Conservation (phyloP, 2,329 filamentous ascomycete species). For the Curvularia sp. region DNA sequence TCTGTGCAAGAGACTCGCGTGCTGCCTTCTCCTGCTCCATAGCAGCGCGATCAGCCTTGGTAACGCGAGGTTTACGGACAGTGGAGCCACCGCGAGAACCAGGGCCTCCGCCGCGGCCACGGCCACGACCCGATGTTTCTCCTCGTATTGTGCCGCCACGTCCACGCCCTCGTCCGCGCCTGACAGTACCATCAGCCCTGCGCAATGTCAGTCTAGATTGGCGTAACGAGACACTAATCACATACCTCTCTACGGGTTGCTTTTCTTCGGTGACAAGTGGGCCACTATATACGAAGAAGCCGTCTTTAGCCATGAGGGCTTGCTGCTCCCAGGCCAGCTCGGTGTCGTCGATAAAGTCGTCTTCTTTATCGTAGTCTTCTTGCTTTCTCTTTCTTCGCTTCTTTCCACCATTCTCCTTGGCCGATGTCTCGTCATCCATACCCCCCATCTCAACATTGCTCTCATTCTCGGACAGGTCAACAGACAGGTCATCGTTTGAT, state of each 20-base stretch:
- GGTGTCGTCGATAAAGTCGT: constrained; percentile 83
- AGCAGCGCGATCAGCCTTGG: constrained; percentile 82
- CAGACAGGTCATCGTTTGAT: constrained; percentile 79
- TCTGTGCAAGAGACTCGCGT: constrained; percentile 63
- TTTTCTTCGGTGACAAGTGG: constrained; percentile 90
- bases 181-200: constrained; percentile 76
- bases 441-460: constrained; percentile 91
- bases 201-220: constrained; percentile 35
- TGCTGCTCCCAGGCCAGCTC: constrained; percentile 96
- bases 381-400: constrained; percentile 82
- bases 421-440: constrained; percentile 54
- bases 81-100: constrained; percentile 79
- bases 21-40: constrained; percentile 83
- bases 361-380: constrained; percentile 72
- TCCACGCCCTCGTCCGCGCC: constrained; percentile 68
- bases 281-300: constrained; percentile 97
- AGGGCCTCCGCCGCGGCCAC: constrained; percentile 63
- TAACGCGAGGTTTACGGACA: constrained; percentile 81
- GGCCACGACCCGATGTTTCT: constrained; percentile 50
- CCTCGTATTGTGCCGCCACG: constrained; percentile 58
- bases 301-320: constrained; percentile 90
- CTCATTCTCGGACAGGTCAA: constrained; percentile 73
- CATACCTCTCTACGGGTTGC: constrained; percentile 67
- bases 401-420: constrained; percentile 62
- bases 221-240: constrained; percentile 18